Evolutionary conservation across 2,329 filamentous ascomycete genomes (phyloP), one percentile per base, ranked within the genome.

Genomic region (Aspergillus quadrilineatus): DNA sequence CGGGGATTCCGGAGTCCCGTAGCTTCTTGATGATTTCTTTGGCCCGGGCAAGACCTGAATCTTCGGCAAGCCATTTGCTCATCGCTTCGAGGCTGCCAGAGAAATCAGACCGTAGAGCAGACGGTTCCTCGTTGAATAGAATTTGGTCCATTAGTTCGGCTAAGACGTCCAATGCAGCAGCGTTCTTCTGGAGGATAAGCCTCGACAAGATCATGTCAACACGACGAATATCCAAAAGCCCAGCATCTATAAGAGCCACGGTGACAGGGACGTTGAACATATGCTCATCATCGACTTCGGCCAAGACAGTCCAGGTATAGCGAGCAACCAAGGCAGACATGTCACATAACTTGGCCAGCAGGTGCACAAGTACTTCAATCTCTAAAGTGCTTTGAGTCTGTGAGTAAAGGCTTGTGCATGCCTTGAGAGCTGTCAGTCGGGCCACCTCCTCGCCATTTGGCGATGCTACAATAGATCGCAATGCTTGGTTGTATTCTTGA

Each of bases 31-130:
- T 89, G 58, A 97, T 81, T 36, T 89, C 83, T 63, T 89, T 86
- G 9, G 85, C 89, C 22, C 84, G 77, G 22, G 82, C 76, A 15
- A 89, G 80, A 41, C 80, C 80, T 1, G 88, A 82, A 14, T 95
- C 88, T 61, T 92, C 89, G 6, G 80, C 78, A 34, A 96, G 83
- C 91, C 92, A 96, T 46, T 84, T 78, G 77, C 89, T 92, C 41
- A 94, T 86, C 46, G 86, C 88, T 62, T 93, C 88, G 53, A 96
- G 81, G 56, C 90, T 95, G 60, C 85, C 83, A 6, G 90, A 87
- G 67, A 97, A 95, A 74, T 97, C 92, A 1, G 92, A 87, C 65
- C 91, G 89, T 47, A 97, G 78, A 1, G 89, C 89, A 39, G 88
- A 83, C 0, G 91, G 90, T 44, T 87, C 85, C 47, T 92, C 89